phyloP scores from a whole-genome alignment of 2,329 filamentous ascomycete species.

The Cordyceps cicadae region DNA sequence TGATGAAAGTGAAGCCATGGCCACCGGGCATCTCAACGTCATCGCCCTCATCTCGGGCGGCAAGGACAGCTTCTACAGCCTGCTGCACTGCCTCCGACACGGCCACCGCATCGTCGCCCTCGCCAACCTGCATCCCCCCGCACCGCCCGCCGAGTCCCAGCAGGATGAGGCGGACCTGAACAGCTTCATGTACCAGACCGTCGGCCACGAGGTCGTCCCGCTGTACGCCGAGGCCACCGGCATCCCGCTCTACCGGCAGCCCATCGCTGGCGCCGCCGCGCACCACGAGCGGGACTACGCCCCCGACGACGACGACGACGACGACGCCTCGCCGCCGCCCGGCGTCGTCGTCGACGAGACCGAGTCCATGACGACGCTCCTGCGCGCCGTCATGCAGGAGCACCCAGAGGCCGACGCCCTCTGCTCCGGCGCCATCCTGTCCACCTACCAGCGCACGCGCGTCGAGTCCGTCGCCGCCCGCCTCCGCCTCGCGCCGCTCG shows the following conservation, averaged over 20 bases:
- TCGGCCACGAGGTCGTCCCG: constrained; percentile 79
- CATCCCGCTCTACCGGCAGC: constrained; percentile 74
- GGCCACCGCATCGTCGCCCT: constrained; percentile 80
- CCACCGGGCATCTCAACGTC: constrained; percentile 54
- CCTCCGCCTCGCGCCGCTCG: constrained; percentile 72
- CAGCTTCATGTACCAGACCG: constrained; percentile 99
- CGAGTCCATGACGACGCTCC: constrained; percentile 71
- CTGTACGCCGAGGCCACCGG: constrained; percentile 72
- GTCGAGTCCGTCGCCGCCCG: constrained; percentile 85
- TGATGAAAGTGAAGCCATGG: constrained; percentile 25
- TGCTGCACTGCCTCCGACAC: constrained; percentile 81
- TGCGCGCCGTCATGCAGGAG: constrained; percentile 54
- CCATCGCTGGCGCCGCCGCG: constrained; percentile 64
- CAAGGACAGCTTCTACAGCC: constrained; percentile 92
- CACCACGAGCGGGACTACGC: constrained; percentile 66
- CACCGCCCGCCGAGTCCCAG: constrained; percentile 6
- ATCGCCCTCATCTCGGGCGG: constrained; percentile 92
- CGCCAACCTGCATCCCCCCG: constrained; percentile 56
- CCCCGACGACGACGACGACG: constrained; percentile 33
- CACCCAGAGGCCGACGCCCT: constrained; percentile 82
- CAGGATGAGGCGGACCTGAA: constrained; percentile 54
- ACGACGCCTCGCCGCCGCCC: constrained; percentile 17
- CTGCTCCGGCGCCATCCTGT: constrained; percentile 84
- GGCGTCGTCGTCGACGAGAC: constrained; percentile 76
- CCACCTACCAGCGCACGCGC: constrained; percentile 92